A percentile compares a stretch with the other conserved stretches of the same genome.
These are phyloP conservation scores for Pleurotus djamor DNA, from an alignment of 768 basidiomycete species.

Conservation along the genomic window DNA sequence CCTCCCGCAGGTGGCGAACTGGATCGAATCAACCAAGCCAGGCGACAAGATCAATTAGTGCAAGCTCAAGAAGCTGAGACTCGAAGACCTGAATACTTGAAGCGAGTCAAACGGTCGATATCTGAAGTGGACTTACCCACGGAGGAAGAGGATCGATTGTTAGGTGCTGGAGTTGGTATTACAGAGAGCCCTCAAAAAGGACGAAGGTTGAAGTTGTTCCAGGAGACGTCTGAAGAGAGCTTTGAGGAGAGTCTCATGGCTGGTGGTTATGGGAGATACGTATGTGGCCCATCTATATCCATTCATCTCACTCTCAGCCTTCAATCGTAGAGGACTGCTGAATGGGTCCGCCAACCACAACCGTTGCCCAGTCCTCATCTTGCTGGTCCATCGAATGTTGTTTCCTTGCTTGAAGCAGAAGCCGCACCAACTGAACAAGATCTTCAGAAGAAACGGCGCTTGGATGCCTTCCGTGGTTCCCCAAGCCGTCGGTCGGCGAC, in stretches of 20 bases:
- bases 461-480: conserved; percentile 63
- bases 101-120: conserved; percentile 49
- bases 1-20: conserved; percentile 50
- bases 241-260: conserved; percentile 85
- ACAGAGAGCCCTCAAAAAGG: conserved; percentile 73
- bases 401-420: conserved; percentile 36
- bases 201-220: conserved; percentile 70
- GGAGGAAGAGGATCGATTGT: conserved; percentile 21
- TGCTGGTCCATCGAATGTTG: conserved; percentile 41
- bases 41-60: conserved; percentile 46
- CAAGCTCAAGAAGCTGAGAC: conserved; percentile 55
- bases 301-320: conserved; percentile 1
- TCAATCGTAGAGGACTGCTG: conserved; percentile 47
- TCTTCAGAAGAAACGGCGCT: conserved; percentile 60
- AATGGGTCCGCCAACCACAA: conserved; percentile 60
- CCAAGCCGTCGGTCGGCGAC: conserved; percentile 25
- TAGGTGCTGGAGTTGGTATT: conserved; percentile 46
- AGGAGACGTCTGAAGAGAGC: conserved; percentile 81
- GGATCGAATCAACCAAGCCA: conserved; percentile 54
- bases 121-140: conserved; percentile 36
- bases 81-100: conserved; percentile 71
- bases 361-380: conserved; percentile 37
- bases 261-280: conserved; percentile 77
- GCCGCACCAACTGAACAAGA: conserved; percentile 55
- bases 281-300: conserved; percentile 27